phyloP scores from a whole-genome alignment of 2,329 filamentous ascomycete genomes.

The Sclerotiophoma versabilis region DNA sequence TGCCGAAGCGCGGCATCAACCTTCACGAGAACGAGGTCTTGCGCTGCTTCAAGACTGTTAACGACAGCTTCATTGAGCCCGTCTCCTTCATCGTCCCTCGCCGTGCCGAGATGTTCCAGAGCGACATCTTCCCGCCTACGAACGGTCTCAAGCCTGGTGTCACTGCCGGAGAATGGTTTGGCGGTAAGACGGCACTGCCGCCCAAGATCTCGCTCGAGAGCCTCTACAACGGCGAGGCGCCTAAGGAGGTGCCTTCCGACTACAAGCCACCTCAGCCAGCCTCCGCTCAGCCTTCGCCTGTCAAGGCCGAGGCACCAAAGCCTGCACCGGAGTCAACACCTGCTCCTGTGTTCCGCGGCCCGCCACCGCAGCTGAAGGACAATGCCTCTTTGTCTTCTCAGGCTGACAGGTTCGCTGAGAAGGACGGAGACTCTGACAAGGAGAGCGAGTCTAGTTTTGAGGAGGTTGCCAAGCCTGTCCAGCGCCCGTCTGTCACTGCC shows the following conservation, averaged over 20 bases:
- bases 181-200: conserved; percentile 82
- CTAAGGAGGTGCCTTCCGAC: conserved; percentile 76
- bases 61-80: conserved; percentile 91
- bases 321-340: conserved; percentile 59
- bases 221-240: conserved; percentile 82
- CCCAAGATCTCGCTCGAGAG: conserved; percentile 94
- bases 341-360: conserved; percentile 56
- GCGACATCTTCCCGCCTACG: conserved; percentile 93
- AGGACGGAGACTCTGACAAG: conserved; percentile 66
- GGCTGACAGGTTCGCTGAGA: conserved; percentile 85
- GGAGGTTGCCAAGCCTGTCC: conserved; percentile 77
- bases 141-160: conserved; percentile 81
- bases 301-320: conserved; percentile 61
- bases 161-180: conserved; percentile 81
- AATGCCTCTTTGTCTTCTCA: conserved; percentile 86
- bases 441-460: conserved; percentile 84
- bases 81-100: conserved; percentile 97
- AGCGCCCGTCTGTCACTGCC: conserved; percentile 59
- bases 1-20: conserved; percentile 94
- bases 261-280: conserved; percentile 64
- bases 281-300: conserved; percentile 47
- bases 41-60: conserved; percentile 96
- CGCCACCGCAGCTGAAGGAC: conserved; percentile 76
- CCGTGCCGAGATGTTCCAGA: conserved; percentile 92
- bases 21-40: conserved; percentile 92